Evolutionary conservation across 441 rosid genomes (phyloP).

Genomic region (Erodium chrysanthum): DNA sequence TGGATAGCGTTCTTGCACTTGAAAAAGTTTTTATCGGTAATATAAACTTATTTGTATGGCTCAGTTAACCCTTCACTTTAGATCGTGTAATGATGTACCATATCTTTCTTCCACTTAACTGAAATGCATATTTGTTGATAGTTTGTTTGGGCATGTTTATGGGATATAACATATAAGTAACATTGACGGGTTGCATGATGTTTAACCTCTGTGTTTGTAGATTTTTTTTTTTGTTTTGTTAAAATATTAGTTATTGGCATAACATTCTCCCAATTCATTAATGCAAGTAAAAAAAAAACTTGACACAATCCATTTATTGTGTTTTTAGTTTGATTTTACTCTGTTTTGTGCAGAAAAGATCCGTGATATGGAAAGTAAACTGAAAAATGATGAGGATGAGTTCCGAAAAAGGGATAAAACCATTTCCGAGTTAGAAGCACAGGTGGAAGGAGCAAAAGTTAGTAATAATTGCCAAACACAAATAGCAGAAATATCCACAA

Average conservation of each 20-base stretch:
- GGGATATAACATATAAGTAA: not conserved
- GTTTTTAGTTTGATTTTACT: constrained; percentile 11
- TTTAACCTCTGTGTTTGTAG: not conserved
- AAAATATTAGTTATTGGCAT: not conserved
- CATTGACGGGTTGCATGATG: not conserved
- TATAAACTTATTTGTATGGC: constrained; percentile 13
- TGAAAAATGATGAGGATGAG: constrained; percentile 35
- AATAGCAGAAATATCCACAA: constrained; percentile 62
- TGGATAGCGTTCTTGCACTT: constrained; percentile 43
- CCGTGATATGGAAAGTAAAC: constrained; percentile 40
- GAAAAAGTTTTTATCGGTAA: constrained; percentile 52
- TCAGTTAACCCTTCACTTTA: constrained; percentile 10
- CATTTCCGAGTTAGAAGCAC: constrained; percentile 47
- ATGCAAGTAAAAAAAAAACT: not conserved
- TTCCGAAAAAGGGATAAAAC: constrained; percentile 38
- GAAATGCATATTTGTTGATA: not conserved
- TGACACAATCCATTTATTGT: constrained; percentile 4
- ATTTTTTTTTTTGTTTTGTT: not conserved
- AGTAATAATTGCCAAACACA: constrained; percentile 32
- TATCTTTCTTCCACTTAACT: not conserved
- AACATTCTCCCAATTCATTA: not conserved
- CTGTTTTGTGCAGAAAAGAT: constrained; percentile 44
- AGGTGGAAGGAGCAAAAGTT: constrained; percentile 41
- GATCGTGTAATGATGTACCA: not conserved
- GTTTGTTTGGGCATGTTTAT: not conserved